phyloP scores from a whole-genome alignment of 345 rosid species.

The Streptanthus diversifolius region DNA sequence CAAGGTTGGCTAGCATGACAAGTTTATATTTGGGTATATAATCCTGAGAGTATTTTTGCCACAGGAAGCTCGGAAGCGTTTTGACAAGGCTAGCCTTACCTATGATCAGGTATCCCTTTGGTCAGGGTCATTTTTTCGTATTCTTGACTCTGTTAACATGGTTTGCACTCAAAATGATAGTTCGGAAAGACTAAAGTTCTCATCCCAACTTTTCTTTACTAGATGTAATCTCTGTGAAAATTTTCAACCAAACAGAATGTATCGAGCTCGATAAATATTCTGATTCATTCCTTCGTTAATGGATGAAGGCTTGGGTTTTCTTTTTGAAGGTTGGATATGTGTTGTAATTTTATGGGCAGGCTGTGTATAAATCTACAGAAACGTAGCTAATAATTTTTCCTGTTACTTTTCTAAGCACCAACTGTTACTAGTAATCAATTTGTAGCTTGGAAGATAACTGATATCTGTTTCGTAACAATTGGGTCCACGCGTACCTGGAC shows the following conservation, averaged over 20 bases:
- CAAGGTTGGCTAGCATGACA: background rate
- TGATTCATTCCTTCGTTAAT: background rate
- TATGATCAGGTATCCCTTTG: constrained; percentile 76
- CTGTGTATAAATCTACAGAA: background rate
- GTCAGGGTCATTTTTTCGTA: background rate
- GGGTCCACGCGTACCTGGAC: background rate
- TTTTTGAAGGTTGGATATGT: background rate
- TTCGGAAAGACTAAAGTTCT: background rate
- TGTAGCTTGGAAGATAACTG: background rate
- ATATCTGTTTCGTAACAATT: background rate
- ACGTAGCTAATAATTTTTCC: background rate
- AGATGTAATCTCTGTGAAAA: background rate
- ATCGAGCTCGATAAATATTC: background rate
- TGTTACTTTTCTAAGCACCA: constrained; percentile 1
- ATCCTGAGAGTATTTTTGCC: constrained; percentile 33
- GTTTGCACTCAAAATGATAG: background rate
- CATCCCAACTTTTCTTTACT: background rate
- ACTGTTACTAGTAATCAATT: background rate
- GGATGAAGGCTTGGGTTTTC: background rate
- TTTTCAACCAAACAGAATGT: background rate
- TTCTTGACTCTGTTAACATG: background rate
- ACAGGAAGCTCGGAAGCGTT: constrained; percentile 95
- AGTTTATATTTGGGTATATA: constrained; percentile 2
- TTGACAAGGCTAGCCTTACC: constrained; percentile 91
- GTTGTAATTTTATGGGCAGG: background rate